Evolutionary conservation across 1,284 basidiomycete genomes (phyloP).

Genomic region (Ustilago hordei): DNA sequence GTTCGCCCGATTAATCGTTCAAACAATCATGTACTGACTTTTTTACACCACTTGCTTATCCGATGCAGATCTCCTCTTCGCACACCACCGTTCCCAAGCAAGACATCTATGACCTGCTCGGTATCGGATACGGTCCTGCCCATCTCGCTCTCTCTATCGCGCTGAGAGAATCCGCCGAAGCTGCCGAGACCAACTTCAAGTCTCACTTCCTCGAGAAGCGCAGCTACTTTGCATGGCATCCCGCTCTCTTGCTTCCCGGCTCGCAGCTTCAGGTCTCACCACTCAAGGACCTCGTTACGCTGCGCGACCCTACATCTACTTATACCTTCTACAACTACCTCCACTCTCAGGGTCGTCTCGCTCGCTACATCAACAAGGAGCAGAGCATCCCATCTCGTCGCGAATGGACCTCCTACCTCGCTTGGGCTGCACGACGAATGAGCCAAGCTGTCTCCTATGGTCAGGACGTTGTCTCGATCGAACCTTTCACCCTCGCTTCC

Average conservation of each 20-base stretch:
- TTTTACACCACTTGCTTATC: not conserved
- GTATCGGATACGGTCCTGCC: conserved; percentile 67
- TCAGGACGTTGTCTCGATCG: conserved; percentile 59
- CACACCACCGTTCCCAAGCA: conserved; percentile 28
- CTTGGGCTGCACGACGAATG: conserved; percentile 67
- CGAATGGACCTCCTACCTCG: conserved; percentile 68
- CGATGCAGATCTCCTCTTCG: conserved; percentile 24
- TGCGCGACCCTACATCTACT: conserved; percentile 67
- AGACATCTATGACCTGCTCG: conserved; percentile 62
- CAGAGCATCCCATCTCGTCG: conserved; percentile 64
- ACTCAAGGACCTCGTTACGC: conserved; percentile 67
- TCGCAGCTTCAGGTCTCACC: conserved; percentile 68
- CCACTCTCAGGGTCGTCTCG: conserved; percentile 62
- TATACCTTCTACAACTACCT: conserved; percentile 68
- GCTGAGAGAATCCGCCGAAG: conserved; percentile 61
- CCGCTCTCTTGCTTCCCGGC: conserved; percentile 65
- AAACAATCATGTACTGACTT: not conserved
- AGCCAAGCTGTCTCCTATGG: conserved; percentile 57
- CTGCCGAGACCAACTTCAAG: conserved; percentile 47
- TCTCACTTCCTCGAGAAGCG: conserved; percentile 63
- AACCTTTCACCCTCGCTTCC: conserved; percentile 48
- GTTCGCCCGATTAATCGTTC: not conserved
- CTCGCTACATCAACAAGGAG: conserved; percentile 67
- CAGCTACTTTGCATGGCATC: conserved; percentile 67
- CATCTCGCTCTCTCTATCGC: conserved; percentile 67